Percentiles rank a stretch among this genome's conserved stretches.
phyloP scores from a whole-genome alignment of 2,329 filamentous ascomycete species.

The Daldinia eschscholtzii region DNA sequence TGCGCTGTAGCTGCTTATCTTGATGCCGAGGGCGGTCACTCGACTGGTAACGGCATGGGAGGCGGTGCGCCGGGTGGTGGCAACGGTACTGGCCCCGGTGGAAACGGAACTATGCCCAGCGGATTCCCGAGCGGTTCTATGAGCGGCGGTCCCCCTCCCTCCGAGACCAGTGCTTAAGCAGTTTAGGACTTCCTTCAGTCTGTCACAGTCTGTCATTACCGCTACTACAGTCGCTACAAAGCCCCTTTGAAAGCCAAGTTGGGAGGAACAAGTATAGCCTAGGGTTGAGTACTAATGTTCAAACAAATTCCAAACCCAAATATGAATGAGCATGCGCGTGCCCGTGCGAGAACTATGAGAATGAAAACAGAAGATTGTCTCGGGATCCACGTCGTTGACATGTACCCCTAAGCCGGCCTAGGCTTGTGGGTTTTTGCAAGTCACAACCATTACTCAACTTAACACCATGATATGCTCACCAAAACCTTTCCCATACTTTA shows the following conservation, averaged over 20 bases:
- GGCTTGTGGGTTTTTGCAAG: too few species aligned
- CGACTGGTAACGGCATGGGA: conserved; percentile 34
- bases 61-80: conserved; percentile 39
- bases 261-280: neutral
- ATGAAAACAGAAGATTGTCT: too few species aligned
- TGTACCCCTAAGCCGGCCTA: too few species aligned
- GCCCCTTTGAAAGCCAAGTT: neutral
- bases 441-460: too few species aligned
- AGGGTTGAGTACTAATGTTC: neutral
- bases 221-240: neutral
- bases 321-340: too few species aligned
- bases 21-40: conserved; percentile 49
- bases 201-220: neutral
- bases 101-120: conserved; percentile 31
- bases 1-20: conserved; percentile 42
- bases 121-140: conserved; percentile 25
- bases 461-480: too few species aligned
- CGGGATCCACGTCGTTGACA: too few species aligned
- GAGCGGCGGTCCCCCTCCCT: conserved; percentile 27
- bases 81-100: conserved; percentile 44
- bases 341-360: too few species aligned
- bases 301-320: neutral
- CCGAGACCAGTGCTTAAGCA: conserved; percentile 21
- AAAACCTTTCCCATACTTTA: too few species aligned
- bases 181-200: neutral